Evolutionary conservation across 140 eudicot genomes (phyloP).

Genomic region (Erigeron philadelphicus): DNA sequence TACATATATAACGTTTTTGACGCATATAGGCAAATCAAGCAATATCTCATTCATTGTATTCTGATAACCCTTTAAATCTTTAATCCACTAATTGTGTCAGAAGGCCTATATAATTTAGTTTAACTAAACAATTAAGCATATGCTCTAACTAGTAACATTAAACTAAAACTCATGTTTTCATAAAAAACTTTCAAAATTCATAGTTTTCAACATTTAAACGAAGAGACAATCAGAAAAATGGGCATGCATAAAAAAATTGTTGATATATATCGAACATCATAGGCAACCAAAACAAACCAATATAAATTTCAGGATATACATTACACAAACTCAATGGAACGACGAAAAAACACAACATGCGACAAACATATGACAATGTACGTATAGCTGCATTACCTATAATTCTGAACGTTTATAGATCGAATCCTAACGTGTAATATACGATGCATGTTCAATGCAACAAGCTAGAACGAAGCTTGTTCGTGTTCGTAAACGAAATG

Average conservation of each 20-base stretch:
- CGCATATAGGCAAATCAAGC: too few relatives aligned
- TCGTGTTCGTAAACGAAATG: neutral
- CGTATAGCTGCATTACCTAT: slow-evolving; percentile 21
- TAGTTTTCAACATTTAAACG: too few relatives aligned
- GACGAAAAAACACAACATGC: neutral
- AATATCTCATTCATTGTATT: too few relatives aligned
- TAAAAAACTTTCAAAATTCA: too few relatives aligned
- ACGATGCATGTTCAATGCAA: slow-evolving; percentile 8
- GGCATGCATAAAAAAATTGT: neutral
- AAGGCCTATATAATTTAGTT: too few relatives aligned
- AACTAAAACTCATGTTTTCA: too few relatives aligned
- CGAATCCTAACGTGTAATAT: slow-evolving; percentile 27
- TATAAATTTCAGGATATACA: slow-evolving; percentile 10
- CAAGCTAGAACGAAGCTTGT: slow-evolving; percentile 16
- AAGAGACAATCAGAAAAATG: too few relatives aligned
- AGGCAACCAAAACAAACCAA: neutral
- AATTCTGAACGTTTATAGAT: slow-evolving; percentile 30
- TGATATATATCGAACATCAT: neutral
- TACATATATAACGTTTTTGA: too few relatives aligned
- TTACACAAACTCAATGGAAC: neutral
- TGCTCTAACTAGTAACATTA: too few relatives aligned
- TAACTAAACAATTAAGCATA: too few relatives aligned
- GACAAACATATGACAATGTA: neutral
- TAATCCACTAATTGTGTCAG: too few relatives aligned
- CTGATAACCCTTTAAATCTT: too few relatives aligned